These are phyloP conservation scores for Ascoidea asiatica DNA, from an alignment of 805 yeast species.

Conservation along the genomic window DNA sequence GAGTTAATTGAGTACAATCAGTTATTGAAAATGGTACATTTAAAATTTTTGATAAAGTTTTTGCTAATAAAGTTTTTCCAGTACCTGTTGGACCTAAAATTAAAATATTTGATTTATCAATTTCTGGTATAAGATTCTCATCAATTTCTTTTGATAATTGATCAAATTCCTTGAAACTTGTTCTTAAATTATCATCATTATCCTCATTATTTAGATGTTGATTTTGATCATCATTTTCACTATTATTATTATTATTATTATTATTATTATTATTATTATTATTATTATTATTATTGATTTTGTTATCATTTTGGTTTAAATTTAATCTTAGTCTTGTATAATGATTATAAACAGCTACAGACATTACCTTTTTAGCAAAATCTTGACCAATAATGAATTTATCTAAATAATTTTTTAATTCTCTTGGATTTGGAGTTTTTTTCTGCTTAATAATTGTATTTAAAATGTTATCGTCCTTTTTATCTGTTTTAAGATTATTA, in stretches of 20 bases:
- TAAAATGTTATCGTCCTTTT: no score
- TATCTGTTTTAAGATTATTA: no score
- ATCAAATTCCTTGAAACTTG: no score
- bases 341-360: constrained; percentile 50
- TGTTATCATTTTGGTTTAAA: constrained; percentile 7
- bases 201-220: constrained; percentile 2
- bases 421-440: constrained; percentile 33
- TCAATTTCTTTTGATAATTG: no score
- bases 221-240: neutral
- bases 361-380: constrained; percentile 38
- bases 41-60: constrained; percentile 35
- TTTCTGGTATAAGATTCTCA: constrained; percentile 13
- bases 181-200: constrained; percentile 19
- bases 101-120: constrained; percentile 42
- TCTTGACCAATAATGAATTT: constrained; percentile 44
- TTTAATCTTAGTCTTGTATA: constrained; percentile 28
- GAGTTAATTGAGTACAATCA: constrained; percentile 50
- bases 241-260: neutral
- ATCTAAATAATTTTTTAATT: constrained; percentile 31
- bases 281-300: constrained; percentile 2
- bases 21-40: constrained; percentile 46
- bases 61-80: constrained; percentile 45
- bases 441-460: no score
- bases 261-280: neutral
- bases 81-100: constrained; percentile 51